phyloP scores from a whole-genome alignment of 2,329 filamentous ascomycete genomes.

The Ophiosphaerella herpotricha region DNA sequence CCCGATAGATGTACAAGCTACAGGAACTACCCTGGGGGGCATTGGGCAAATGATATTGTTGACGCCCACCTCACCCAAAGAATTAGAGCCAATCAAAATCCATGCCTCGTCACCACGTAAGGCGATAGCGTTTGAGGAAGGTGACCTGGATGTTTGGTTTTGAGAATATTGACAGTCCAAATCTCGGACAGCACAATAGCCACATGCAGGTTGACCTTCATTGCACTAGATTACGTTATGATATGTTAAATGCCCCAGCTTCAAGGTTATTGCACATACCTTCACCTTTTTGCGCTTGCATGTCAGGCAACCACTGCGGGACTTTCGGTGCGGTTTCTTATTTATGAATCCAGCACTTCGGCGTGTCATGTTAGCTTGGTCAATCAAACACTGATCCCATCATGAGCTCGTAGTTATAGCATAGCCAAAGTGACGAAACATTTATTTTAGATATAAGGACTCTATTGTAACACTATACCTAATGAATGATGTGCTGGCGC shows the following conservation, averaged over 20 bases:
- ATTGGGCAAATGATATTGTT: constrained; percentile 8
- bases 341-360: constrained; percentile 34
- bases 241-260: neutral
- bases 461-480: too few relatives aligned
- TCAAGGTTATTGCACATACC: constrained; percentile 14
- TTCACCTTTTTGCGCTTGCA: constrained; percentile 45
- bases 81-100: neutral
- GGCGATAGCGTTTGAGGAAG: constrained; percentile 1
- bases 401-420: too few relatives aligned
- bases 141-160: constrained; percentile 9
- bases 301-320: constrained; percentile 34
- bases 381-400: too few relatives aligned
- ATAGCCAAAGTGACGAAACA: too few relatives aligned
- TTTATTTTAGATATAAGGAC: too few relatives aligned
- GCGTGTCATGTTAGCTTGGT: constrained; percentile 24
- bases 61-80: constrained; percentile 15
- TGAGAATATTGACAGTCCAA: constrained; percentile 30
- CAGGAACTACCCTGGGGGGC: constrained; percentile 23
- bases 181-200: constrained; percentile 32
- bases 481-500: too few relatives aligned
- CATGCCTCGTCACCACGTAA: neutral
- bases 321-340: constrained; percentile 42
- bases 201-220: constrained; percentile 31
- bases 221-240: constrained; percentile 30
- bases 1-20: constrained; percentile 23